These are phyloP conservation scores for Amanita phalloides DNA, from an alignment of 768 basidiomycete genomes.

Conservation along the genomic window DNA sequence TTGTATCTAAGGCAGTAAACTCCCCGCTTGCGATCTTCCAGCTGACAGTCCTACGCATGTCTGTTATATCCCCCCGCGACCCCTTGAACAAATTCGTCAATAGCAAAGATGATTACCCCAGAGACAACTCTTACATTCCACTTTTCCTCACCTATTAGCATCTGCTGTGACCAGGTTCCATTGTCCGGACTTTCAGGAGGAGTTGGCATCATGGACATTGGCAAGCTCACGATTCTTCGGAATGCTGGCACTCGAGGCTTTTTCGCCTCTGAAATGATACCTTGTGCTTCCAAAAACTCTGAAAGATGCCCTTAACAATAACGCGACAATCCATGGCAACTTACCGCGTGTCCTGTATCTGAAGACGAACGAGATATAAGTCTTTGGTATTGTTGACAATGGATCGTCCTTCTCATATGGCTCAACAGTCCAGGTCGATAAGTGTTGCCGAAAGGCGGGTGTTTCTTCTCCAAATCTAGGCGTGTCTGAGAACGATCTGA, in stretches of 20 bases:
- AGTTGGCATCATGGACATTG: conserved; percentile 13
- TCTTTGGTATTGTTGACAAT: conserved; percentile 23
- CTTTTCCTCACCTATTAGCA: too few relatives aligned
- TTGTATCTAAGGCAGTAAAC: too few relatives aligned
- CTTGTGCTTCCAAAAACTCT: conserved; percentile 44
- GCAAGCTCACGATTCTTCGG: conserved; percentile 32
- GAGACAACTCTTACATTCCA: too few relatives aligned
- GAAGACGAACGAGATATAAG: conserved; percentile 61
- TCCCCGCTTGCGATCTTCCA: too few relatives aligned
- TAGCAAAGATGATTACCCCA: too few relatives aligned
- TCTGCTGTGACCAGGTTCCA: background rate
- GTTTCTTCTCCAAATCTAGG: conserved; percentile 39
- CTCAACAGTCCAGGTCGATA: conserved; percentile 43
- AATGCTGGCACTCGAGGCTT: conserved; percentile 13
- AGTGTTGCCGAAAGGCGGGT: conserved; percentile 26
- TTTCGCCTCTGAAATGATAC: conserved; percentile 30
- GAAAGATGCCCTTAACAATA: background rate
- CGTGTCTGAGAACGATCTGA: conserved; percentile 2
- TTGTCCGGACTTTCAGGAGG: conserved; percentile 6
- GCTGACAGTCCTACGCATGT: too few relatives aligned
- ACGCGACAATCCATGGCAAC: conserved; percentile 4
- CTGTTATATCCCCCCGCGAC: background rate
- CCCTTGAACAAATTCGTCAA: too few relatives aligned
- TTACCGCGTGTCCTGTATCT: conserved; percentile 48
- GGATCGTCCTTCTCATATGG: conserved; percentile 28